Evolutionary conservation across 495 filamentous ascomycete species (phyloP), one percentile per base, ranked within the genome.

Genomic region (Aspergillus bertholletiae): DNA sequence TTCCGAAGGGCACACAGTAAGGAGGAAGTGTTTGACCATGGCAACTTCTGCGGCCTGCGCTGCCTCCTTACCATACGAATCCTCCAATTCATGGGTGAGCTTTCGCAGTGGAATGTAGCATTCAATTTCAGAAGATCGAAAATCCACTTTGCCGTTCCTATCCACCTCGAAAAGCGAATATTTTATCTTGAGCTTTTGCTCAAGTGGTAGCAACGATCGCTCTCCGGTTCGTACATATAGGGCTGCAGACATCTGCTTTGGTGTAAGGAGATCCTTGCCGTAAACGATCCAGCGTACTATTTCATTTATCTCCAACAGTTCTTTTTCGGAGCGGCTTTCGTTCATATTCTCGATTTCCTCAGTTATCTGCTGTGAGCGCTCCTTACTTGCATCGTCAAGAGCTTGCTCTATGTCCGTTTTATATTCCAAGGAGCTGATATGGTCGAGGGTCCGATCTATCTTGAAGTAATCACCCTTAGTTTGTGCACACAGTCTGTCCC

Each of bases 301-400:
- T 53, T 72, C 69, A 28, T 74, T 74, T 20, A 74, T 70, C 39
- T 74, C 69, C 23, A 59, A 57, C 27, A 72, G 68, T 49, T 74
- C 71, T 48, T 72, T 72, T 2, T 65, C 18, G 7, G 61, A 69
- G n/a, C 61, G 64, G 7, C 30, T 63, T n/a, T 60, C 65, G 51
- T 74, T 74, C 23, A 72, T 60, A 5, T 58, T 63, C 24, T 66
- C 63, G 23, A 74, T 62, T 48, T 72, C 71, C 9, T 56, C 56
- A 23, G 59, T 55, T 21, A 74, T 71, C 53, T 72, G 71, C 37
- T 72, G 63, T 9, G 60, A 60, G 0, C 69, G 64, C 24, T 67
- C 67, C 55, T 64, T 69, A 11, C 67, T 66, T 7, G 71, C 69
- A 7, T 71, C 65, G 15, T 59, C 65, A 26, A 74, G 64, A 7